A percentile compares a stretch with the other conserved stretches of the same genome.
phyloP scores from a whole-genome alignment of 441 rosid genomes.

The Euphorbia corollata region DNA sequence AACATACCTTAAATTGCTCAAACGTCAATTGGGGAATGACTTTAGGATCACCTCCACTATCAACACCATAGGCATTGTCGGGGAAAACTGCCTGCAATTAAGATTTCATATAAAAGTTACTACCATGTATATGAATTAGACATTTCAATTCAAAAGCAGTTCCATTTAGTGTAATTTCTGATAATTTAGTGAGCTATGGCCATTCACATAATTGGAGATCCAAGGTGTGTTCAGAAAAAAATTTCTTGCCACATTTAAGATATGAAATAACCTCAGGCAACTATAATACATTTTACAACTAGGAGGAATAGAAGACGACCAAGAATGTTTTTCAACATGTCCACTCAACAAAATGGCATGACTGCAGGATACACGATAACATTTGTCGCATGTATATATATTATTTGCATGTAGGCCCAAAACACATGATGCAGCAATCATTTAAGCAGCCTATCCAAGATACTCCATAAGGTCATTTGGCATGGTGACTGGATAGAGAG shows the following conservation, averaged over 20 bases:
- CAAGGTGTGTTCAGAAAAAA: neutral
- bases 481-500: too few species aligned
- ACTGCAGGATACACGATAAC: neutral
- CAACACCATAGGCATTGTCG: constrained; percentile 83
- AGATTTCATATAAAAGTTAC: constrained; percentile 9
- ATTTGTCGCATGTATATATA: neutral
- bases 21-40: constrained; percentile 76
- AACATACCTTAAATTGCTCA: constrained; percentile 68
- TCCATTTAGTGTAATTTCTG: neutral
- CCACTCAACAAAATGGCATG: neutral
- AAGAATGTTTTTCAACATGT: neutral
- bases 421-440: neutral
- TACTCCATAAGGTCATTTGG: neutral
- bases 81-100: constrained; percentile 73
- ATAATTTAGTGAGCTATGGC: neutral
- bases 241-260: neutral
- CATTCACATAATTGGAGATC: constrained; percentile 8
- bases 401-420: neutral
- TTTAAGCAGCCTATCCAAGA: neutral
- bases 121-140: constrained; percentile 1
- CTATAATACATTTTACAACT: neutral
- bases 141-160: constrained; percentile 5
- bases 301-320: neutral
- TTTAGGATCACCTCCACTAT: constrained; percentile 97
- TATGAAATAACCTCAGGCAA: neutral